Evolutionary conservation across 352 stramenopile species (phyloP).

Genomic region (Phytopythium vexans): DNA sequence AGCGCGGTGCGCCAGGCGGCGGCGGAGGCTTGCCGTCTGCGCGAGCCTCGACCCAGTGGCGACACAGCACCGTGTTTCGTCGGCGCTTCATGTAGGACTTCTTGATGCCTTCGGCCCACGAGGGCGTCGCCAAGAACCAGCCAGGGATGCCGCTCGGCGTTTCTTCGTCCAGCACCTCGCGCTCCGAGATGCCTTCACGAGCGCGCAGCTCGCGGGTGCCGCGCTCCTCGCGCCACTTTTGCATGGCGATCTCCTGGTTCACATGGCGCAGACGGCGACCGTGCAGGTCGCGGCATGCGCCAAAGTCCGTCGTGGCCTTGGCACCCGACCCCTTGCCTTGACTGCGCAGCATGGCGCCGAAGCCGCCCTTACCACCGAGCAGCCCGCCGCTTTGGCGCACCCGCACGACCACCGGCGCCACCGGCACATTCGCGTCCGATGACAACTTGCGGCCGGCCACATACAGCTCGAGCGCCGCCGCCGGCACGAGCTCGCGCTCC

Average conservation of each 20-base stretch:
- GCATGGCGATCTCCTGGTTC: slow-evolving; percentile 84
- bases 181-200: slow-evolving; percentile 48
- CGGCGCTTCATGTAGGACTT: slow-evolving; percentile 86
- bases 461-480: slow-evolving; percentile 52
- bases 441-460: slow-evolving; percentile 46
- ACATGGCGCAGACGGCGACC: slow-evolving; percentile 79
- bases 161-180: slow-evolving; percentile 74
- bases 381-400: slow-evolving; percentile 60
- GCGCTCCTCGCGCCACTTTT: slow-evolving; percentile 72
- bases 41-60: slow-evolving; percentile 66
- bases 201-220: slow-evolving; percentile 42
- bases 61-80: slow-evolving; percentile 76
- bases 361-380: slow-evolving; percentile 78
- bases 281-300: slow-evolving; percentile 76
- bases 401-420: slow-evolving; percentile 54
- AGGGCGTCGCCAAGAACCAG: slow-evolving; percentile 80
- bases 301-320: slow-evolving; percentile 75
- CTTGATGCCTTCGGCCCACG: slow-evolving; percentile 79
- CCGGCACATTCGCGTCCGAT: slow-evolving; percentile 31
- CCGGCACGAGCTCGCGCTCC: slow-evolving; percentile 38
- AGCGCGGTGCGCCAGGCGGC: slow-evolving; percentile 51
- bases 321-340: slow-evolving; percentile 68
- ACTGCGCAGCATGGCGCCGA: slow-evolving; percentile 82
- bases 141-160: slow-evolving; percentile 81
- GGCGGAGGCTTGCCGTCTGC: slow-evolving; percentile 24